Base-by-base conservation (phyloP, 192 early-diverging fungal genomes). In the Linnemannia hyalina region DNA sequence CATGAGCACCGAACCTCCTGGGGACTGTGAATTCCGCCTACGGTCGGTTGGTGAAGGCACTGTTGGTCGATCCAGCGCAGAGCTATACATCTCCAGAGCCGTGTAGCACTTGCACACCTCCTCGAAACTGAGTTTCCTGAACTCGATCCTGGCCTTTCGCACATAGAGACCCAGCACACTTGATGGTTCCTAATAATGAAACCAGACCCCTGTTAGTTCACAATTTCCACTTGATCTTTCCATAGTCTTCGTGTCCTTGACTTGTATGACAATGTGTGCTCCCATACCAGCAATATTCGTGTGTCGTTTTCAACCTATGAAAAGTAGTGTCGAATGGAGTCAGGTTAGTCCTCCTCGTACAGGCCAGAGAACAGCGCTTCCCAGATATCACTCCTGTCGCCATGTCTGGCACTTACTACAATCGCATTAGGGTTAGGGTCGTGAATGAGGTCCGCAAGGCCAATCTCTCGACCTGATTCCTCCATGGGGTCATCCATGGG, bases 151-250 rank as follows among this genome's bases (percentile, higher is more conserved):
- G 7, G 83, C 88, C 70, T 82, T 88, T 0, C 89, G 78, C 18
- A 88, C 83, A 47, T 87, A 90, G 23, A 90, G 55, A 7, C 87
- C 89, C 63, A 90, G 75, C 6, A 88, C 57, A 74, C 89, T 90
- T 20, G 75, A 36, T 32, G 80, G 74, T 29, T 83, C 83, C 89
- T 90, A 70, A 1, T 52, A 9, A 78, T 29, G 71, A 20, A 63
- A 10, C 54, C 54, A 49, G 29, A 29, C 4, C 16, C 9, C 11
- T 72, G 70, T 20, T 47, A 63, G 54, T 40, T 49, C 38, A 3
- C 23, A 22, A 1, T 36, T 72, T 6, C 26, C 32, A 52, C 20
- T 71, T 49, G 23, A 8, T 22, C 32, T 54, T 42, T 46, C 22
- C 57, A 29, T 16, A 36, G 23, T n/a, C 10, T n/a, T 9, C 35